Base-by-base conservation (phyloP, 2,329 filamentous ascomycete genomes). In the Exophiala bonariae region DNA sequence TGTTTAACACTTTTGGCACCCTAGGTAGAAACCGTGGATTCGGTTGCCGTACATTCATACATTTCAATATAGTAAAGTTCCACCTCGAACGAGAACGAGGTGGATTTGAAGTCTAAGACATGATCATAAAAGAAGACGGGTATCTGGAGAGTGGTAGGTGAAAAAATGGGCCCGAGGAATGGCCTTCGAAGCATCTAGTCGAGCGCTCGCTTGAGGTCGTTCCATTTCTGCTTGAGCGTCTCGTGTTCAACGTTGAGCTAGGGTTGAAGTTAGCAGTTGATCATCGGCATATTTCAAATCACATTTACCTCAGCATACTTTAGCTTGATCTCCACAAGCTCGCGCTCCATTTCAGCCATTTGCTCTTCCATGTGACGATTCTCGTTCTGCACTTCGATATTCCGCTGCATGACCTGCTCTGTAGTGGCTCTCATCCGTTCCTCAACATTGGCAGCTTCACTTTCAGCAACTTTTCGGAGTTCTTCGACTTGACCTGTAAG, bases 301-400 rank as follows among this genome's bases (percentile, higher is more conserved):
- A n/a, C n/a, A 32, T 85, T 75, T 78, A 96, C 92, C 84, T 96
- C 89, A 44, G 93, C 93, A 73, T 91, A 90, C 62, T 83, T 82
- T 87, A 99, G 87, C 79, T 99, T 99, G 1, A 90, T 93, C 64
- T 86, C 82, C 54, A 99, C 92, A 57, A 99, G 74, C 66, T 90
- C 84, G 68, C 91, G 87, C 74, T 97, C 93, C 75, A 97, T 87
- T 59, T 96, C 90, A 4, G 82, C 79, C 79, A 96, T 80, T 62
- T 93, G 88, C 64, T 95, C 92, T 69, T 96, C 91, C 58, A 99
- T 73, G 48, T 78, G 81, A 50, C 87, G 79, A 63, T 97, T 99
- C 72, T 96, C 89, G 59, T 95, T 90, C 62, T 97, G 91, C 6
- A 97, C 91, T 61, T 95, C 89, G 54, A 87, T 81, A 64, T 97